These are phyloP conservation scores for Trichoderma endophyticum DNA, from an alignment of 2,329 filamentous ascomycete genomes.

Conservation along the genomic window DNA sequence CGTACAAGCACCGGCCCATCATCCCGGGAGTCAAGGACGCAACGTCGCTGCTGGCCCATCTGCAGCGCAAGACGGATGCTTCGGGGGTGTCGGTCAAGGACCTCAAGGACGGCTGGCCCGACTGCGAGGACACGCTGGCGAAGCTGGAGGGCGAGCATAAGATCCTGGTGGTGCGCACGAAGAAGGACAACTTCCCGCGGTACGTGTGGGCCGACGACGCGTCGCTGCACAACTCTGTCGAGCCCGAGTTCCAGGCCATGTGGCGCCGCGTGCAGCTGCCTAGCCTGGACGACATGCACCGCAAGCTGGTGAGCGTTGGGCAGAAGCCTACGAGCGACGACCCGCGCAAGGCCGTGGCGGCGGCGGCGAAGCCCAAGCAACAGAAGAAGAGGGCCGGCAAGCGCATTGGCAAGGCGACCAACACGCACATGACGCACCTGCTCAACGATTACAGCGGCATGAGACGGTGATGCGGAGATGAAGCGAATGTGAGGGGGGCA, in stretches of 20 bases:
- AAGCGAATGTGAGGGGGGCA: background rate
- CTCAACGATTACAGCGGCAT: constrained; percentile 67
- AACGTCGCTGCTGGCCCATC: constrained; percentile 72
- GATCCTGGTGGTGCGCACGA: constrained; percentile 81
- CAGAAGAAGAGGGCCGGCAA: constrained; percentile 66
- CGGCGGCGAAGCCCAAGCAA: constrained; percentile 62
- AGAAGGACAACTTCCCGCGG: constrained; percentile 84
- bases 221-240: constrained; percentile 69
- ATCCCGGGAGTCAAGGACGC: constrained; percentile 75
- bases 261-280: constrained; percentile 83
- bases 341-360: constrained; percentile 48
- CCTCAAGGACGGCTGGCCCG: constrained; percentile 92
- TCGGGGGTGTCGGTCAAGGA: constrained; percentile 82
- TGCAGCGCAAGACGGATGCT: constrained; percentile 78
- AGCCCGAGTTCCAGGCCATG: constrained; percentile 76
- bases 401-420: constrained; percentile 76
- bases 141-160: constrained; percentile 74
- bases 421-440: constrained; percentile 80
- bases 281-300: constrained; percentile 69
- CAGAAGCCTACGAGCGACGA: constrained; percentile 84
- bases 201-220: constrained; percentile 89
- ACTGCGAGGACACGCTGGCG: constrained; percentile 74
- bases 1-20: constrained; percentile 79
- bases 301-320: constrained; percentile 71
- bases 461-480: constrained; percentile 35